These are phyloP conservation scores for Hypoxylon sp. DNA, from an alignment of 2,329 filamentous ascomycete genomes.

Conservation along the genomic window DNA sequence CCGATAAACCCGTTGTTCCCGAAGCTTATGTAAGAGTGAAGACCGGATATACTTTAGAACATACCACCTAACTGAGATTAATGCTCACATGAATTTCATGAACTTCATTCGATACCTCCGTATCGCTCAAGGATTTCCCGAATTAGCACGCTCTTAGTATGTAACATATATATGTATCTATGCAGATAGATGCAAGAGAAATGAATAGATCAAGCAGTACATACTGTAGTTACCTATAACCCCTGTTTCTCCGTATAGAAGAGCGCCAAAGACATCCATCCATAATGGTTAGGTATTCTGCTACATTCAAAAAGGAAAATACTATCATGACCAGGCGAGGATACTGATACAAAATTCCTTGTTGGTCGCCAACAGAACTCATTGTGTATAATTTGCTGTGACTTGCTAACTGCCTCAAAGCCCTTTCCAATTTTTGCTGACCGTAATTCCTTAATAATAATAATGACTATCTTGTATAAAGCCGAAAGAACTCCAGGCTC, in stretches of 20 bases:
- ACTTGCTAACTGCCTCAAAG: slow-evolving; percentile 31
- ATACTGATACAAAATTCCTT: not conserved
- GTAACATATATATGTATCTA: not conserved
- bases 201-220: not conserved
- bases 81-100: slow-evolving; percentile 3
- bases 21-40: slow-evolving; percentile 30
- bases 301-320: slow-evolving; percentile 5
- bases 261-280: slow-evolving; percentile 1
- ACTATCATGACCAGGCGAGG: not conserved
- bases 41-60: not conserved
- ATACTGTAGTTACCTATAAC: not conserved
- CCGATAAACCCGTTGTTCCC: slow-evolving; percentile 47
- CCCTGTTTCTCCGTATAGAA: not conserved
- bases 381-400: slow-evolving; percentile 35
- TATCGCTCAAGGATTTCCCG: not conserved
- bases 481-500: slow-evolving; percentile 45
- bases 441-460: slow-evolving; percentile 25
- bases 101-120: not conserved
- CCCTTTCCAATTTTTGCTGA: slow-evolving; percentile 35
- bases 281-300: slow-evolving; percentile 5
- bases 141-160: not conserved
- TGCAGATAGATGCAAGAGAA: not conserved
- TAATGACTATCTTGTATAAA: slow-evolving; percentile 41
- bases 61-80: not conserved
- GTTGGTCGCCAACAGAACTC: slow-evolving; percentile 18